Evolutionary conservation across 805 yeast genomes (phyloP), one percentile per base, ranked within the genome.

Genomic region (Lipomyces yamanashiensis): DNA sequence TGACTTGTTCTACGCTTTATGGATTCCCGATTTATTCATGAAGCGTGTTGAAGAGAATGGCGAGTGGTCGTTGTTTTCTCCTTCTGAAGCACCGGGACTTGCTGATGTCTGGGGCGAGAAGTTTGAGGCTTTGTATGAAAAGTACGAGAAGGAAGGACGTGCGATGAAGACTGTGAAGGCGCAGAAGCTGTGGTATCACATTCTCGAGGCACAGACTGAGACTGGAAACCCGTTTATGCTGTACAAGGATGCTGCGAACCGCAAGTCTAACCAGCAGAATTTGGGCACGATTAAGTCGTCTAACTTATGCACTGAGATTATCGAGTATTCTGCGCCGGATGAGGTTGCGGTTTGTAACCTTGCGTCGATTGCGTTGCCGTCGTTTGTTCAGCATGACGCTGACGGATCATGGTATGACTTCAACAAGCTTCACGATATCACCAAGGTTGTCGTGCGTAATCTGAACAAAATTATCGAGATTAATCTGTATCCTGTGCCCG

Each of bases 1-100:
- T 72, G 98, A 93, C 75, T 79, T 93, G 70, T 93, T 93, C 80
- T 86, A 89, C 73, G 98, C 96, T 7, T 81, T 93, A 55, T 93
- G 99, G 99, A 85, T 93, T 50, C 90, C 98, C 1, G 98, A 93
- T 75, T 79, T 93, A 73, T 93, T 93, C 78, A 93, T 93, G 99
- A 78, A 88, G 75, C 85, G 95, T 70, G 98, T 93, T 49, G 89
- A 90, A 76, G 78, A 76, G 17, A 84, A 91, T 73, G 86, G 76
- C 58, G 87, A 87, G 33, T 93, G 99, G 99, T 85, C 93, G 60
- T 79, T 93, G 62, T 92, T 93, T 76, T 90, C 96, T 47, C 96
- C 96, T 55, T 86, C 87, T 76, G 90, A 86, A 72, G 92, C 95
- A 62, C 93, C 95, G 8, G 97, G 97, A 7, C 81, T 93, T 58